Conservation (phyloP, 78 protist genomes). For the slime mould (Dictyostelium discoideum) region DNA sequence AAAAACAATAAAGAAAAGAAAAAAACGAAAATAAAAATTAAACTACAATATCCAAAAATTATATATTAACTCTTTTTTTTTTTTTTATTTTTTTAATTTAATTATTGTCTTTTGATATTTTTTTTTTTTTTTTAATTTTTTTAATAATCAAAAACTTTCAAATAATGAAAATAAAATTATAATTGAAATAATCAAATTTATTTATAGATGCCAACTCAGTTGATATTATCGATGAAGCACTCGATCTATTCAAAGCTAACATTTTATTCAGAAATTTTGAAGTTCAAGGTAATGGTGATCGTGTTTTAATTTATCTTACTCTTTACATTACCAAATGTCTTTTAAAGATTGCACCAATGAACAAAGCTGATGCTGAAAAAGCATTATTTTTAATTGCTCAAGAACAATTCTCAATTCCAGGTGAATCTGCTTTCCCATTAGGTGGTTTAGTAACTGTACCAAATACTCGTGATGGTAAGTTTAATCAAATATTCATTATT, state of each 20-base stretch:
- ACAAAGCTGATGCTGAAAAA: slow-evolving; percentile 81
- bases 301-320: slow-evolving; percentile 94
- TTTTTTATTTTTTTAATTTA: not conserved
- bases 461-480: slow-evolving; percentile 68
- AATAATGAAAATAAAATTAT: no score
- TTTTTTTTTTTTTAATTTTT: no score
- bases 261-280: slow-evolving; percentile 94
- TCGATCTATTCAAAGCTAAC: slow-evolving; percentile 94
- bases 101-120: not conserved
- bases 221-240: slow-evolving; percentile 96
- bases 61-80: not conserved
- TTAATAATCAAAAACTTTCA: no score
- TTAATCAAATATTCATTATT: not conserved
- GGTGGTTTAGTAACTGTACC: slow-evolving; percentile 83
- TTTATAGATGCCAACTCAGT: slow-evolving; percentile 23
- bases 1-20: not conserved
- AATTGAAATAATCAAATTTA: no score
- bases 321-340: slow-evolving; percentile 92
- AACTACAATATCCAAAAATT: not conserved
- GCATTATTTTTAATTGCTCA: slow-evolving; percentile 83
- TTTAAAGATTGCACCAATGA: slow-evolving; percentile 60
- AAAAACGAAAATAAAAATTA: not conserved
- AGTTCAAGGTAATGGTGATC: slow-evolving; percentile 93
- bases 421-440: slow-evolving; percentile 89
- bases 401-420: slow-evolving; percentile 91